These are phyloP conservation scores for Pseudotsuga menziesii DNA, from an alignment of 75 land plant genomes.

Conservation along the genomic window DNA sequence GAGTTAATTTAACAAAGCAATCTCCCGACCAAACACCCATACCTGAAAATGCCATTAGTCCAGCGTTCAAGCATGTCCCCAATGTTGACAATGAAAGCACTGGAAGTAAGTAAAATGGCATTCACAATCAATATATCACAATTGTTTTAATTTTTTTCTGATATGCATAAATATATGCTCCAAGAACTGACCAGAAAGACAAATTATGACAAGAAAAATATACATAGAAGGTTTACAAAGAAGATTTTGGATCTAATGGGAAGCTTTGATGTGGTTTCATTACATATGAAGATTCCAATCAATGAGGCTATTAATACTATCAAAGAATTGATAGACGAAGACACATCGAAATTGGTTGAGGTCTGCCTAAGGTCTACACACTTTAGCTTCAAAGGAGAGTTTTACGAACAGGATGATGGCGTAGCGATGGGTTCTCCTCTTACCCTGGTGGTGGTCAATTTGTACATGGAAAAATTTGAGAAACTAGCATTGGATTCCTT, in stretches of 20 bases:
- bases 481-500: no score
- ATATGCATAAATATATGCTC: not conserved
- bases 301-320: no score
- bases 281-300: no score
- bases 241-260: not conserved
- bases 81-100: constrained; percentile 90
- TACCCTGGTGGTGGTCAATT: no score
- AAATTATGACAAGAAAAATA: not conserved
- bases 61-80: constrained; percentile 99
- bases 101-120: constrained; percentile 17
- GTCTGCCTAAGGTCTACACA: no score
- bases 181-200: not conserved
- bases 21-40: constrained; percentile 1
- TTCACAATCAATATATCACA: not conserved
- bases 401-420: no score
- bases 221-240: not conserved
- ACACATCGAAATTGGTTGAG: no score
- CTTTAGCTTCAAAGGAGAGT: no score
- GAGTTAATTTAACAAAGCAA: not conserved
- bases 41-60: constrained; percentile 96
- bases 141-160: not conserved
- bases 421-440: no score
- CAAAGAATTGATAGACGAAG: no score
- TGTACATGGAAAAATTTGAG: no score
- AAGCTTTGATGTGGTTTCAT: no score